phyloP scores from a whole-genome alignment of 768 basidiomycete species.

The Termitomyces eurrhizus region DNA sequence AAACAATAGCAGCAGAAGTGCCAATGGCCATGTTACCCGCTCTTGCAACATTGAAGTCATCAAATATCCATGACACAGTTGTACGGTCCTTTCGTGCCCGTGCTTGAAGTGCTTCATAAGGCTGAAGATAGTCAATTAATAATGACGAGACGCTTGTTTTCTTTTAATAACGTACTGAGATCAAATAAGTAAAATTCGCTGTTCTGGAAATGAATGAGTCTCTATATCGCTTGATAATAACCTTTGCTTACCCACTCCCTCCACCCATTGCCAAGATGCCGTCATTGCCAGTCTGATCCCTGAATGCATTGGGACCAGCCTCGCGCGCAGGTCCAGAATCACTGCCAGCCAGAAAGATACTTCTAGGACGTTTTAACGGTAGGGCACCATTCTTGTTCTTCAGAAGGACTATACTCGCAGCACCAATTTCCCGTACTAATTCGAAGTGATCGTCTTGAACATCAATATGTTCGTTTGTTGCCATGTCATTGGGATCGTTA shows the following conservation, averaged over 20 bases:
- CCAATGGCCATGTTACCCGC: conserved; percentile 45
- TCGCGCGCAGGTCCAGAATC: conserved; percentile 54
- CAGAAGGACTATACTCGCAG: conserved; percentile 68
- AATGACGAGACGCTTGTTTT: not conserved
- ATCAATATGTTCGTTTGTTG: conserved; percentile 58
- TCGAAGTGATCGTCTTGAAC: conserved; percentile 67
- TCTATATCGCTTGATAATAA: conserved; percentile 18
- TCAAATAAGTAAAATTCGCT: conserved; percentile 70
- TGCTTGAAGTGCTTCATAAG: conserved; percentile 75
- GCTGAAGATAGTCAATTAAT: conserved; percentile 32
- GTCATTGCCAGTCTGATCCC: conserved; percentile 54
- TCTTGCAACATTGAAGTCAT: conserved; percentile 58
- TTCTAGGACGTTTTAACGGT: conserved; percentile 57
- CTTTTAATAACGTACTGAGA: conserved; percentile 50
- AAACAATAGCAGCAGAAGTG: conserved; percentile 71
- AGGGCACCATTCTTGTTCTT: conserved; percentile 62
- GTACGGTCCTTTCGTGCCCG: conserved; percentile 65
- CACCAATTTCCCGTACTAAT: conserved; percentile 68
- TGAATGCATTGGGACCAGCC: conserved; percentile 67
- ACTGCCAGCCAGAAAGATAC: conserved; percentile 58
- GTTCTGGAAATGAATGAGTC: conserved; percentile 52
- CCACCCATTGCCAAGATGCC: conserved; percentile 89
- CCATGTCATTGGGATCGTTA: conserved; percentile 45
- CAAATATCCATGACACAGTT: conserved; percentile 59
- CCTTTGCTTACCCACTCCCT: conserved; percentile 39